Conservation (phyloP, 179 eudicot species). For the Gypsophila paniculata region DNA sequence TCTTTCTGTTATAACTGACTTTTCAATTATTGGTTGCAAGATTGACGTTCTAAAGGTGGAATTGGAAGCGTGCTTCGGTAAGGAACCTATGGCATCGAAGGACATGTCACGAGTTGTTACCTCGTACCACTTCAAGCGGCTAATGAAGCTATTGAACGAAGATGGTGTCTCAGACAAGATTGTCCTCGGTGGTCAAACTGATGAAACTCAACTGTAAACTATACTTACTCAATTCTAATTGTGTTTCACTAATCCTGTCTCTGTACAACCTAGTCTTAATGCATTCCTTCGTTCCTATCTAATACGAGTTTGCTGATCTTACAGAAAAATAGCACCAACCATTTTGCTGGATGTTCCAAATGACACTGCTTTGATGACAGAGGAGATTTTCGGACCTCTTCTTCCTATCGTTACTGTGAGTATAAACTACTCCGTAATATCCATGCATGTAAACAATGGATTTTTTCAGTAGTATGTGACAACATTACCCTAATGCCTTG, state of each 20-base stretch:
- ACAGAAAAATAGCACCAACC: constrained; percentile 80
- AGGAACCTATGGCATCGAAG: constrained; percentile 54
- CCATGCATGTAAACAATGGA: background rate
- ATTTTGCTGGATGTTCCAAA: constrained; percentile 69
- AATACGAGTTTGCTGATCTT: background rate
- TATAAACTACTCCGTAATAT: background rate
- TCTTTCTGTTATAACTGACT: background rate
- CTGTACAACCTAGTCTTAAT: background rate
- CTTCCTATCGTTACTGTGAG: constrained; percentile 90
- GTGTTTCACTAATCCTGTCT: background rate
- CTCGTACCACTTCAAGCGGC: constrained; percentile 55
- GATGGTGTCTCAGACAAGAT: constrained; percentile 59
- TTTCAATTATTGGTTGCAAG: constrained; percentile 31
- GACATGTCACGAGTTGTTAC: constrained; percentile 67
- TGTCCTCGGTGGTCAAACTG: constrained; percentile 71
- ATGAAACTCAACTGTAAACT: constrained; percentile 52
- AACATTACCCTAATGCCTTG: too few relatives aligned
- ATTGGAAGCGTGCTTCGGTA: constrained; percentile 53
- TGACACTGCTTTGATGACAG: constrained; percentile 68
- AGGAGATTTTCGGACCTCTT: constrained; percentile 94
- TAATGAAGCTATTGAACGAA: constrained; percentile 59
- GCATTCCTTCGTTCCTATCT: background rate
- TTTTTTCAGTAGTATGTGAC: background rate
- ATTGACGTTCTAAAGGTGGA: constrained; percentile 52
- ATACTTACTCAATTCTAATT: background rate